Evolutionary conservation across 805 yeast genomes (phyloP), one percentile per base, ranked within the genome.

Genomic region (Nakazawaea ernobii): DNA sequence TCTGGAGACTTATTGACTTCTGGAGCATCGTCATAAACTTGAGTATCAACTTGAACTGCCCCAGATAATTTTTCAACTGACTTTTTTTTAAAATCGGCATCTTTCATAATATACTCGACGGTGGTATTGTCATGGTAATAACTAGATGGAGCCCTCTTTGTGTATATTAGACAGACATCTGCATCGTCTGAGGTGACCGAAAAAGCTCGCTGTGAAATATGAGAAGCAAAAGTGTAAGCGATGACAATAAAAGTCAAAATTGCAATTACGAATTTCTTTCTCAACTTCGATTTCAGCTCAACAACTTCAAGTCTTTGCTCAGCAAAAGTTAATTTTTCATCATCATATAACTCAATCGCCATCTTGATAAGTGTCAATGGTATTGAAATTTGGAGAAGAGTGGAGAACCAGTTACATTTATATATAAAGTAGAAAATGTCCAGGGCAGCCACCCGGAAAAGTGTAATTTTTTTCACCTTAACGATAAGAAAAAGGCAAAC

Each of bases 1-100:
- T 70, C 73, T 3, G 72, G 75, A 35, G 73, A 79, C n/a, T 74
- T 74, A 10, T 59, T 67, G 6, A 78, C 77, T 42, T 61, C 62
- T n/a, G 49, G 50, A 35, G 46, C 40, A 27, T 67, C 70, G 57
- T 85, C 92, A 49, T 60, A 71, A 14, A 81, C 70, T 50, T 75
- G 79, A 2, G 91, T 83, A 36, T 83, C 82, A 46, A 84, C 71
- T 57, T 74, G 74, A 32, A 84, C 71, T 2, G 88, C 84, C 4
- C 74, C 79, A 2, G 75, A 56, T 40, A 79, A 67, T 53, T 67
- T 73, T 26, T 59, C 59, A 27, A 73, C 73, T 2, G 82, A 69
- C 15, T 50, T 53, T 26, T 61, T 52, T 36, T 63, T 61, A 55
- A 60, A 73, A 2, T 48, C 48, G 6, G 63, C 60, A 47, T 64